A percentile compares a stretch with the other conserved stretches of the same genome.
These are phyloP conservation scores for Kazachstania sp. DNA, from an alignment of 1,139 yeast genomes.

Conservation along the genomic window DNA sequence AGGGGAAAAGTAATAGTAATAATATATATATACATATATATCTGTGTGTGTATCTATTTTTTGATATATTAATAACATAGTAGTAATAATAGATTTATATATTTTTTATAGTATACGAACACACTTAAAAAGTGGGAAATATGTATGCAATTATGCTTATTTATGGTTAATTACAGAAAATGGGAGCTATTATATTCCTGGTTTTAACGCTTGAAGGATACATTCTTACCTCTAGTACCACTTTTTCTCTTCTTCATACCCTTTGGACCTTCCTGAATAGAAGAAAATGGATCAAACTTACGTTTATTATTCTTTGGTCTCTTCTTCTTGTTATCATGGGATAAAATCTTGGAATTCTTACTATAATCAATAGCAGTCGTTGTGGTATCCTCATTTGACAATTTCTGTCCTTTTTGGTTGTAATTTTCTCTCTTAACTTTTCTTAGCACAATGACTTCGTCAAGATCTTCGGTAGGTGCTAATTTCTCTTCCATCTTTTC, in stretches of 20 bases:
- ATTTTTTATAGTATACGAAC: not conserved
- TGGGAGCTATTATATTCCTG: not conserved
- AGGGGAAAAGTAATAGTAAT: not conserved
- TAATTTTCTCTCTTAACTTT: conserved; percentile 11
- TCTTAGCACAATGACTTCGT: conserved; percentile 51
- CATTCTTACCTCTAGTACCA: conserved; percentile 40
- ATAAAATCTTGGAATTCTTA: conserved; percentile 41
- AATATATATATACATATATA: not conserved
- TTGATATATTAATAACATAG: not conserved
- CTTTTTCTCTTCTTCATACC: conserved; percentile 41
- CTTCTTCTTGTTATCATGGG: conserved; percentile 11
- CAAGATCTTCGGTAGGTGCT: conserved; percentile 20
- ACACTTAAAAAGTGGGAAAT: not conserved
- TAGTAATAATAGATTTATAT: not conserved
- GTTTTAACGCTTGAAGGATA: conserved; percentile 38
- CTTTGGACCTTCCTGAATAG: conserved; percentile 41
- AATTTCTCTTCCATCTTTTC: conserved; percentile 3
- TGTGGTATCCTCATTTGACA: conserved; percentile 11
- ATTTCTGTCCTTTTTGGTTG: conserved; percentile 14
- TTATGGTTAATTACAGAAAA: not conserved
- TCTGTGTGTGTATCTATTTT: not conserved
- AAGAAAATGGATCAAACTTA: conserved; percentile 54
- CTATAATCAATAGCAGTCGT: conserved; percentile 40
- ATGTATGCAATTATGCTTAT: not conserved
- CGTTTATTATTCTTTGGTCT: conserved; percentile 33